Percentiles rank a stretch among this genome's conserved stretches.
phyloP scores from a whole-genome alignment of 2,329 filamentous ascomycete species.

The Acephala macrosclerotiorum region DNA sequence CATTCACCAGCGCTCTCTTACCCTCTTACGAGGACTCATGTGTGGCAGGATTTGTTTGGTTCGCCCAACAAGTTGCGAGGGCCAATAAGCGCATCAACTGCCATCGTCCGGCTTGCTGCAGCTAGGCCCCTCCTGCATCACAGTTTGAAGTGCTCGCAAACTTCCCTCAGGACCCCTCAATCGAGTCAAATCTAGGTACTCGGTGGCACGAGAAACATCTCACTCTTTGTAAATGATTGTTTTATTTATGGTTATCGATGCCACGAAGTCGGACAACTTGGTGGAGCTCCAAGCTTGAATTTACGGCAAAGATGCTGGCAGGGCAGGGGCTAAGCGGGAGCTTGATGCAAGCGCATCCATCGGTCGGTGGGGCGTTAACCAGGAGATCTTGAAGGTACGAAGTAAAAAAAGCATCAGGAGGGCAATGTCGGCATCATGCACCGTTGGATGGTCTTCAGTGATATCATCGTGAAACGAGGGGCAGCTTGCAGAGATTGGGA shows the following conservation, averaged over 20 bases:
- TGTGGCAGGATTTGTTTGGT: constrained; percentile 9
- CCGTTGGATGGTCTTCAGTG: background rate
- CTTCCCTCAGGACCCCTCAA: background rate
- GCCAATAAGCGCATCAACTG: background rate
- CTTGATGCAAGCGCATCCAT: background rate
- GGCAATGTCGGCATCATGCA: background rate
- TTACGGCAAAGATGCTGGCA: background rate
- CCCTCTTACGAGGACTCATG: background rate
- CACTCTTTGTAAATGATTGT: background rate
- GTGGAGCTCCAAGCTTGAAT: constrained; percentile 1
- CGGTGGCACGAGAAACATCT: background rate
- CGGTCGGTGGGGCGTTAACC: background rate
- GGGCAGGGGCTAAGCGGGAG: background rate
- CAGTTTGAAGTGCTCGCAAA: background rate
- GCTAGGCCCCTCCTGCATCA: background rate
- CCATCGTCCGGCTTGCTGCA: background rate
- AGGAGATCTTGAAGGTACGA: background rate
- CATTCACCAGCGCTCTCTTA: background rate
- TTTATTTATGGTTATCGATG: background rate
- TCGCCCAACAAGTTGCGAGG: background rate
- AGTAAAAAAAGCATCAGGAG: background rate
- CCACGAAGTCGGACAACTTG: background rate
- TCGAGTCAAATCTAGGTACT: background rate
- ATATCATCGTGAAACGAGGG: constrained; percentile 6
- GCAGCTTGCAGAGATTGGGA: background rate